phyloP scores from a whole-genome alignment of 345 rosid genomes.

The Acer yangbiense region DNA sequence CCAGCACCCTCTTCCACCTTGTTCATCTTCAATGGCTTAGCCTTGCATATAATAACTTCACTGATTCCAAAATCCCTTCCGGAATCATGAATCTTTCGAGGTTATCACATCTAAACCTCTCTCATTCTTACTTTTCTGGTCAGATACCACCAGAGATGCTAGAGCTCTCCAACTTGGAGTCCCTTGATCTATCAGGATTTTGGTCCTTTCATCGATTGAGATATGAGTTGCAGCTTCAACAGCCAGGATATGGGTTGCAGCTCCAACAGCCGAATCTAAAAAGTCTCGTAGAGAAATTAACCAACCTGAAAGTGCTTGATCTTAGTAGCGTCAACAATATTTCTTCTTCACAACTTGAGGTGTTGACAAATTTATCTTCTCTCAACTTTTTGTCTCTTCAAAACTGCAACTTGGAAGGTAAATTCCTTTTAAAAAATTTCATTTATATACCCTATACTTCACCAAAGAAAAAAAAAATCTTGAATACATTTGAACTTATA shows the following conservation, averaged over 20 bases:
- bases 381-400: slow-evolving; percentile 3
- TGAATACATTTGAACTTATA: not conserved
- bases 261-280: not conserved
- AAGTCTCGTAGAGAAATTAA: not conserved
- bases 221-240: too few species aligned
- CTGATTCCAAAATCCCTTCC: slow-evolving; percentile 3
- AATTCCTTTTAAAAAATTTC: not conserved
- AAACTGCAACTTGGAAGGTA: not conserved
- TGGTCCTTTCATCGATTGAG: too few species aligned
- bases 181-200: slow-evolving; percentile 4
- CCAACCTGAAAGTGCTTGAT: slow-evolving; percentile 17
- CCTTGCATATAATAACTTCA: too few species aligned
- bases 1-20: too few species aligned
- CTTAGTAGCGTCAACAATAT: slow-evolving; percentile 1
- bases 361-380: slow-evolving; percentile 10
- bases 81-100: slow-evolving; percentile 11
- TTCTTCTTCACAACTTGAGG: not conserved
- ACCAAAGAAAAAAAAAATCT: not conserved
- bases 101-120: slow-evolving; percentile 15
- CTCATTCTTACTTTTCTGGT: slow-evolving; percentile 17
- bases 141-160: slow-evolving; percentile 7
- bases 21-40: too few species aligned
- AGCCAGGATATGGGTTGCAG: too few species aligned
- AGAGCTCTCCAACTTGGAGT: slow-evolving; percentile 8
- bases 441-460: not conserved